A percentile compares a stretch with the other conserved stretches of the same genome.
phyloP scores from a whole-genome alignment of 1,139 yeast species.

The Candida frijolesensis region DNA sequence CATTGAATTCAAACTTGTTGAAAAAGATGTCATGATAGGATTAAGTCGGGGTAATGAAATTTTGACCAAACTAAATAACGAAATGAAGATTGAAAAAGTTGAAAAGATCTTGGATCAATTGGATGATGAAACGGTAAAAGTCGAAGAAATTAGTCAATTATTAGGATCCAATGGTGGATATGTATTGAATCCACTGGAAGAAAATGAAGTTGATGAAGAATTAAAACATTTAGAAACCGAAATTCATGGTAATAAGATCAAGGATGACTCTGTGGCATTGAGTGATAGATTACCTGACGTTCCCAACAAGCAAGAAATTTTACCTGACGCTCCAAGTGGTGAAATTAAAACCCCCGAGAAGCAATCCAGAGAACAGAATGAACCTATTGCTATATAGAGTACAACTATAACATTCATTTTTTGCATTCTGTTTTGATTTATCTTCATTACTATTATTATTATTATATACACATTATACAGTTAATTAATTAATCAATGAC shows the following conservation, averaged over 20 bases:
- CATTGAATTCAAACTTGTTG: slow-evolving; percentile 87
- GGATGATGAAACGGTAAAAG: slow-evolving; percentile 79
- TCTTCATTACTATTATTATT: neutral
- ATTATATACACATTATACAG: slow-evolving; percentile 2
- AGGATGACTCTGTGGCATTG: slow-evolving; percentile 14
- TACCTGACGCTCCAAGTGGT: slow-evolving; percentile 22
- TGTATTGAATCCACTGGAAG: slow-evolving; percentile 56
- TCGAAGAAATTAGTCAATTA: slow-evolving; percentile 60
- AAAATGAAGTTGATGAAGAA: slow-evolving; percentile 68
- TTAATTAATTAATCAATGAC: neutral
- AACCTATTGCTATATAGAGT: slow-evolving; percentile 19
- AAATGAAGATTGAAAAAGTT: slow-evolving; percentile 76
- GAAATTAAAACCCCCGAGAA: slow-evolving; percentile 8
- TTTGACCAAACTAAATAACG: slow-evolving; percentile 71
- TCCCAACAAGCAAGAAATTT: slow-evolving; percentile 18
- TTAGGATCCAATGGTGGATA: slow-evolving; percentile 36
- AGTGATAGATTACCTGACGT: slow-evolving; percentile 21
- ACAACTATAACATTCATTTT: neutral
- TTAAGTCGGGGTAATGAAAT: slow-evolving; percentile 78
- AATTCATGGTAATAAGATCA: slow-evolving; percentile 24
- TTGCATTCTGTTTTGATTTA: neutral
- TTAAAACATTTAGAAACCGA: slow-evolving; percentile 53
- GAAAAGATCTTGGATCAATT: slow-evolving; percentile 83
- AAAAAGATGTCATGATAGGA: slow-evolving; percentile 80
- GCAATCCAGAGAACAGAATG: slow-evolving; percentile 17